phyloP scores from a whole-genome alignment of 2,329 filamentous ascomycete genomes.

The Arthrocladium fulminans region DNA sequence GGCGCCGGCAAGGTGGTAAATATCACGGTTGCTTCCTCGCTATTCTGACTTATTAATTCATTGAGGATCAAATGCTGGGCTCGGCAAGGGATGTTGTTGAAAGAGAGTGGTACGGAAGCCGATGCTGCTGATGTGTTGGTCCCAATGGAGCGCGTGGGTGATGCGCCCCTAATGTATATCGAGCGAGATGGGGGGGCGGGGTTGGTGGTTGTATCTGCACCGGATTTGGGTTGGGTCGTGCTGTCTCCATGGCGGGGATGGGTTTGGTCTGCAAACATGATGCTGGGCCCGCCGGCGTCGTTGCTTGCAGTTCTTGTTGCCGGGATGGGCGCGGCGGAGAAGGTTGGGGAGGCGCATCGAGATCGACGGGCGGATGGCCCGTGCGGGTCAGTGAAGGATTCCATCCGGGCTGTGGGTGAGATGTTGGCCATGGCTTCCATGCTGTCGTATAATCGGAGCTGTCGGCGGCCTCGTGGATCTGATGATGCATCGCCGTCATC shows the following conservation, averaged over 20 bases:
- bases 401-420: neutral
- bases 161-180: constrained; percentile 30
- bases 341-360: constrained; percentile 48
- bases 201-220: constrained; percentile 15
- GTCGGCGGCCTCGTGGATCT: neutral
- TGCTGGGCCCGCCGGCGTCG: constrained; percentile 60
- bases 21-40: constrained; percentile 62
- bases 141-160: neutral
- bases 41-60: constrained; percentile 65
- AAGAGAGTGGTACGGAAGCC: constrained; percentile 61
- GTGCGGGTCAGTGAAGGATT: neutral
- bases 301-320: constrained; percentile 53
- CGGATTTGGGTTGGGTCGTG: neutral
- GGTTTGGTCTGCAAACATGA: constrained; percentile 59
- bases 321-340: constrained; percentile 65
- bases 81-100: constrained; percentile 76
- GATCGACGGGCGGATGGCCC: constrained; percentile 2
- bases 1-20: constrained; percentile 80
- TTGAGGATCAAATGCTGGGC: constrained; percentile 83
- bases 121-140: constrained; percentile 27
- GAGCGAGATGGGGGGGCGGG: constrained; percentile 25
- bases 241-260: constrained; percentile 27
- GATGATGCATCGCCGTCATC: neutral
- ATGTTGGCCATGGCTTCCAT: constrained; percentile 4
- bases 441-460: neutral